A percentile compares a stretch with the other conserved stretches of the same genome.
These are phyloP conservation scores for Candida odintsovae DNA, from an alignment of 805 yeast genomes.

Conservation along the genomic window DNA sequence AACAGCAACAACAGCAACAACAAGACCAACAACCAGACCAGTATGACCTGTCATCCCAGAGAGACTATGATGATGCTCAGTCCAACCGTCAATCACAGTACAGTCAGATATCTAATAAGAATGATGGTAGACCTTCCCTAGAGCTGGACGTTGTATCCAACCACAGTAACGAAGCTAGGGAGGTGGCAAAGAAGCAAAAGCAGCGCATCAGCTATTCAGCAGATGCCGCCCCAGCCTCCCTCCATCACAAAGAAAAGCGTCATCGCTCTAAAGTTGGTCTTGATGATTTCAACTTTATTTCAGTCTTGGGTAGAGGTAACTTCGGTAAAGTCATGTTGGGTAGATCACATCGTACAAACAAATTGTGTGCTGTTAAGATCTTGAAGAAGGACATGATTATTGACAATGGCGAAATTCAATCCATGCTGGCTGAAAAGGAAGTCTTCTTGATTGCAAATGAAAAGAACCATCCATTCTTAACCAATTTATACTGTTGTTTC, in stretches of 20 bases:
- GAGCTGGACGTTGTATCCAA: conserved; percentile 1
- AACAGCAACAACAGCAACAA: conserved; percentile 16
- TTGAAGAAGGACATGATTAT: conserved; percentile 93
- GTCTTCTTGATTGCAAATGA: conserved; percentile 81
- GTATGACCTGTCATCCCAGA: conserved; percentile 16
- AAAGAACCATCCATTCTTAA: conserved; percentile 87
- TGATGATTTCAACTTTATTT: conserved; percentile 90
- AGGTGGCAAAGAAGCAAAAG: conserved; percentile 7
- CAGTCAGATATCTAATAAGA: neutral
- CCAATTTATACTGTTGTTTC: conserved; percentile 89
- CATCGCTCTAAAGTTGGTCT: conserved; percentile 76
- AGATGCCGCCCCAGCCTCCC: conserved; percentile 6
- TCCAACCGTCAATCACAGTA: conserved; percentile 3
- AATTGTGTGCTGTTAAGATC: conserved; percentile 92
- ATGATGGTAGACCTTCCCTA: neutral
- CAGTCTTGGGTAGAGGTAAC: conserved; percentile 97
- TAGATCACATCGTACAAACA: conserved; percentile 76
- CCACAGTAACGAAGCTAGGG: neutral
- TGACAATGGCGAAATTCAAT: conserved; percentile 93
- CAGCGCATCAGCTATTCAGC: conserved; percentile 1
- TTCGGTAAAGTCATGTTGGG: conserved; percentile 98
- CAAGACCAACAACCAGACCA: conserved; percentile 13
- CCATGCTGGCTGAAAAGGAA: conserved; percentile 89
- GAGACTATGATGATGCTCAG: conserved; percentile 4
- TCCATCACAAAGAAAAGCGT: conserved; percentile 19